Evolutionary conservation across 176 grass and related monocot genomes (phyloP), one percentile per base, ranked within the genome.

Genomic region (Musa acuminata): DNA sequence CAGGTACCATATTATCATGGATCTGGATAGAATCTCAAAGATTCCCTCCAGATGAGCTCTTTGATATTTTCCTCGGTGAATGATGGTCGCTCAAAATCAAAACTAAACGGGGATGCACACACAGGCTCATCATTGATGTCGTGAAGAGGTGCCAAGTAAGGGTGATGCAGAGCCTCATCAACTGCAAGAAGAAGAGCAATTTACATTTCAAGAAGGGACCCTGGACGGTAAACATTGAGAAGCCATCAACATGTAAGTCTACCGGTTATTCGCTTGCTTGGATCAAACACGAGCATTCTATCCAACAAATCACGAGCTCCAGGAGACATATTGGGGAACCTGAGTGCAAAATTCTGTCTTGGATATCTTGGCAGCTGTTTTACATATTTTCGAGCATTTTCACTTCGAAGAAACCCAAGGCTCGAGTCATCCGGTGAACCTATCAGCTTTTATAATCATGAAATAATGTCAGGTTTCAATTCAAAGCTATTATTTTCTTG

Each of bases 271-370:
- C 93, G 83, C 75, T 81, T 90, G 74, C 87, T 93, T 80, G 93
- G 93, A 84, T 97, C 90, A 83, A 97, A 97, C 73, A 97, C 93
- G 11, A 97, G 90, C 93, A 97, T 97, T 79, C 74, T 92, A 78
- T 97, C 90, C 67, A 97, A 73, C 72, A 97, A 80, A 71, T 97
- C 90, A 1, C 92, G 82, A 74, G 90, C 90, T 70, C 83, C 89
- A 80, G 84, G 55, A 83, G 90, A 90, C 93, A 97, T 93, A 52
- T 72, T 97, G 43, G 81, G 80, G 77, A 97, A 97, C 48, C 79
- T 83, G 72, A 69, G 70, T 21, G 87, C 64, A 67, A 97, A 97
- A 67, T 83, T 87, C 62, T 92, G 85, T 68, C 87, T 88, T 68
- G 90, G 93, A 78, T 81, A 90, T 67, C 87, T 79, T 1, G 93